Base-by-base conservation (phyloP, 495 filamentous ascomycete genomes). In the Glonium stellatum region DNA sequence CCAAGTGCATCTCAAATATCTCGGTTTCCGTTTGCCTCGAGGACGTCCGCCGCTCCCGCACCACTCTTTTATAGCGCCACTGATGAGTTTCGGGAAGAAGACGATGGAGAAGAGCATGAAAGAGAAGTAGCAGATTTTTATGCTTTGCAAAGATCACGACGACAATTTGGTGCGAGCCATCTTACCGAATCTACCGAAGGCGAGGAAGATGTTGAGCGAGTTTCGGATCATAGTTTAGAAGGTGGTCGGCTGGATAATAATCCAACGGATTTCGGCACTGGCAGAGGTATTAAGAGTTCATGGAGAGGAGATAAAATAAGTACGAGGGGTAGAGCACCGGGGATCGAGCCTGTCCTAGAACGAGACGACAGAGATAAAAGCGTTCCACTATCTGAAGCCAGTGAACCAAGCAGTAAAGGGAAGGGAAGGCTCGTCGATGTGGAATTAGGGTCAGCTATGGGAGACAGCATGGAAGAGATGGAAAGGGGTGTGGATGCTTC, bases 61-160 rank as follows among this genome's bases (percentile, higher is more conserved):
- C 93, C 95, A 55, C 78, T 98, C n/a, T 97, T 98, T 67, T 90
- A 92, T 73, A 92, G 89, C 67, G 80, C 83, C 23, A 85, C 85
- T 0, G 88, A 90, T 71, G 87, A 90, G 63, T 90, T 89, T 62
- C 81, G 83, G 63, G 89, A 92, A 73, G 89, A 95, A 67, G 89
- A 96, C 69, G 90, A 97, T 55, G 90, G 91, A 62, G 84, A 87
- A 55, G 92, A 98, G 69, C 87, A 88, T 61, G 89, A 95, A 57
- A 83, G 92, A 54, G 93, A 98, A 67, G 87, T 92, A 15, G 90
- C 92, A 13, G 93, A 98, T 72, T 86, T 90, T 66, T 96, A 90
- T 72, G 93, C 93, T 12, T 75, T 98, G 52, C 90, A 97, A 72
- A 78, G 84, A 54, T 97, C 92, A 68, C 81, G 93, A 62, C 82